Evolutionary conservation across 2,329 filamentous ascomycete species (phyloP).

Genomic region (Myriosclerotinia duriaeana): DNA sequence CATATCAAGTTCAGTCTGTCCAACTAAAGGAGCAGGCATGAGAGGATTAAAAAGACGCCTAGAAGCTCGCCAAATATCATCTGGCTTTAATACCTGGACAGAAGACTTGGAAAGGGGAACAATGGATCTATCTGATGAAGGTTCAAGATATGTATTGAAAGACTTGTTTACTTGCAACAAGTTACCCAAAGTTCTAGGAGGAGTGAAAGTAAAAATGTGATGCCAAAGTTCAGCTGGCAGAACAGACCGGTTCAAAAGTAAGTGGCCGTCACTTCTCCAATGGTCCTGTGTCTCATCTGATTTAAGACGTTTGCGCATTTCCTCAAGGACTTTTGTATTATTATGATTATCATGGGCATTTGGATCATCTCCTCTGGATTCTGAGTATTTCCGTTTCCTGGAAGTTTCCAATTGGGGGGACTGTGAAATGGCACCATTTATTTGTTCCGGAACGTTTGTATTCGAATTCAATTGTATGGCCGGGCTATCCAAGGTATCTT

Average conservation of each 20-base stretch:
- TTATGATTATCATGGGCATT: slow-evolving; percentile 28
- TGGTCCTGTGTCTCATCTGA: slow-evolving; percentile 29
- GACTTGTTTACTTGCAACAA: slow-evolving; percentile 66
- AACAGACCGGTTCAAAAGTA: slow-evolving; percentile 36
- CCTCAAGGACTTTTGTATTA: slow-evolving; percentile 25
- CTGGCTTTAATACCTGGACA: slow-evolving; percentile 51
- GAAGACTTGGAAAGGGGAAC: slow-evolving; percentile 42
- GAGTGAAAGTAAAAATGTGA: slow-evolving; percentile 64
- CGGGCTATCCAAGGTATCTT: slow-evolving; percentile 22
- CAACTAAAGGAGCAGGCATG: slow-evolving; percentile 67
- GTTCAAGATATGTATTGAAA: slow-evolving; percentile 61
- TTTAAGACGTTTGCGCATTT: slow-evolving; percentile 37
- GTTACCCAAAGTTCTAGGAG: slow-evolving; percentile 61
- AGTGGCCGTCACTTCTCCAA: slow-evolving; percentile 30
- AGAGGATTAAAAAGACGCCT: slow-evolving; percentile 63
- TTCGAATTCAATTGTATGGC: slow-evolving; percentile 22
- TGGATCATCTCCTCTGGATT: slow-evolving; percentile 24
- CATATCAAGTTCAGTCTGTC: slow-evolving; percentile 71
- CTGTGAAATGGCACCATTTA: slow-evolving; percentile 7
- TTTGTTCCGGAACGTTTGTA: slow-evolving; percentile 18
- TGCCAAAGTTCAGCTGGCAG: slow-evolving; percentile 68
- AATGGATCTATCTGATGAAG: slow-evolving; percentile 44
- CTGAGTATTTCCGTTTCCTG: slow-evolving; percentile 36
- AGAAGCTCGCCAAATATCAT: slow-evolving; percentile 69
- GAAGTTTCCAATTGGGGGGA: slow-evolving; percentile 25